Evolutionary conservation across 1,139 yeast genomes (phyloP), one percentile per base, ranked within the genome.

Genomic region (Pichia cactophila): DNA sequence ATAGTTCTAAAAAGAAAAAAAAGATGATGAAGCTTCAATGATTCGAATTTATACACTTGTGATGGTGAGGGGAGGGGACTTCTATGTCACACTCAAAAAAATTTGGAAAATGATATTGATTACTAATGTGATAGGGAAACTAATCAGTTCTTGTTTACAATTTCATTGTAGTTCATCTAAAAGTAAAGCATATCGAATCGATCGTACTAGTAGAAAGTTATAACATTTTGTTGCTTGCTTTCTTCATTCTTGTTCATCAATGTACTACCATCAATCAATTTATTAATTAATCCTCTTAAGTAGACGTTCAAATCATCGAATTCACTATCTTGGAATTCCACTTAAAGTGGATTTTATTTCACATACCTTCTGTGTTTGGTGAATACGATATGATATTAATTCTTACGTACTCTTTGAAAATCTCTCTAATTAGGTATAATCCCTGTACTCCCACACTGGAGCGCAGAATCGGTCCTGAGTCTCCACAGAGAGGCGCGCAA

Each of bases 301-400:
- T 31, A 12, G 11, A 31, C 35, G 4, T 31, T 31, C 35, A 31
- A 31, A 11, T 12, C n/a, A 31, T 31, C 12, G 16, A 31, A 10
- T 31, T n/a, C 1, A 12, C 4, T 31, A 5, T 31, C 11, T 6
- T 31, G 12, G 11, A 10, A 31, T 31, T 5, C 35, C 35, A 31
- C 35, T 3, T 12, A 14, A 8, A 12, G 35, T 31, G 35, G 35
- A 10, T 29, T 9, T 2, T 2, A 12, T 31, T 31, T 31, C 35
- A 49, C 52, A 49, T 49, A 49, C 52, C 47, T 45, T 42, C 48
- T 49, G 40, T 49, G 52, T 47, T 46, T 49, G 44, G 38, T 38
- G 52, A 41, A 41, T 26, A 16, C 23, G 36, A 16, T 5, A n/a
- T n/a, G 16, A 12, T 36, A 6, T 17, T 17, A 17, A 17, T 3